These are phyloP conservation scores for Datisca glomerata DNA, from an alignment of 306 rosid species.

Conservation along the genomic window DNA sequence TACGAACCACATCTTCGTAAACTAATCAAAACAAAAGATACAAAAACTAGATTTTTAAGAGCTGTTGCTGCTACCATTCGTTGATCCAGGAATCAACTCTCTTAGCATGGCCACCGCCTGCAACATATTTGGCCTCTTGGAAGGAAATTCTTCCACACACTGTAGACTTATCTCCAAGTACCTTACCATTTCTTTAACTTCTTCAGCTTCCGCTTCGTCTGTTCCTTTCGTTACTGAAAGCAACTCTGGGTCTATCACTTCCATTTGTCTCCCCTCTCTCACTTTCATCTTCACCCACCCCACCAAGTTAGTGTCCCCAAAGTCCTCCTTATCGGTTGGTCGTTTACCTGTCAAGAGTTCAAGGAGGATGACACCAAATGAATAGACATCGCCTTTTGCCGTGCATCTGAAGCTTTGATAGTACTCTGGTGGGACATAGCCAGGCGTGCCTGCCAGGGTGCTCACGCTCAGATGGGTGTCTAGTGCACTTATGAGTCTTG, in stretches of 20 bases:
- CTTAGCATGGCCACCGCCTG: slow-evolving; percentile 82
- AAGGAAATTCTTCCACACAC: slow-evolving; percentile 83
- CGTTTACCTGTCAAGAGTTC: slow-evolving; percentile 80
- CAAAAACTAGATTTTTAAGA: slow-evolving; percentile 25
- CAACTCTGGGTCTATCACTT: slow-evolving; percentile 73
- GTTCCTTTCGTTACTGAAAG: slow-evolving; percentile 48
- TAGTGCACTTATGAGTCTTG: slow-evolving; percentile 92
- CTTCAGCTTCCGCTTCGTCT: slow-evolving; percentile 72
- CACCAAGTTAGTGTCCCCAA: slow-evolving; percentile 89
- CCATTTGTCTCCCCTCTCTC: slow-evolving; percentile 80
- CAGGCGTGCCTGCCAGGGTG: slow-evolving; percentile 96
- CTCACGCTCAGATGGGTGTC: slow-evolving; percentile 94
- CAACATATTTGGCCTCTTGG: slow-evolving; percentile 90
- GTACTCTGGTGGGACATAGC: slow-evolving; percentile 96
- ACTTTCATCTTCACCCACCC: slow-evolving; percentile 95
- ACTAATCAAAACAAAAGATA: slow-evolving; percentile 19
- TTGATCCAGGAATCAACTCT: slow-evolving; percentile 69
- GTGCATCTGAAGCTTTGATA: slow-evolving; percentile 98
- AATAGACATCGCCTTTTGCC: slow-evolving; percentile 88
- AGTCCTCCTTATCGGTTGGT: slow-evolving; percentile 90
- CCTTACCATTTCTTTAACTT: slow-evolving; percentile 81
- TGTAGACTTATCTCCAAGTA: slow-evolving; percentile 59
- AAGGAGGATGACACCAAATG: slow-evolving; percentile 80
- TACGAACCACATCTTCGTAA: slow-evolving; percentile 34
- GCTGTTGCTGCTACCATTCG: slow-evolving; percentile 74